A percentile compares a stretch with the other conserved stretches of the same genome.
These are phyloP conservation scores for Ophiocytium majus DNA, from an alignment of 352 stramenopile species.

Conservation along the genomic window DNA sequence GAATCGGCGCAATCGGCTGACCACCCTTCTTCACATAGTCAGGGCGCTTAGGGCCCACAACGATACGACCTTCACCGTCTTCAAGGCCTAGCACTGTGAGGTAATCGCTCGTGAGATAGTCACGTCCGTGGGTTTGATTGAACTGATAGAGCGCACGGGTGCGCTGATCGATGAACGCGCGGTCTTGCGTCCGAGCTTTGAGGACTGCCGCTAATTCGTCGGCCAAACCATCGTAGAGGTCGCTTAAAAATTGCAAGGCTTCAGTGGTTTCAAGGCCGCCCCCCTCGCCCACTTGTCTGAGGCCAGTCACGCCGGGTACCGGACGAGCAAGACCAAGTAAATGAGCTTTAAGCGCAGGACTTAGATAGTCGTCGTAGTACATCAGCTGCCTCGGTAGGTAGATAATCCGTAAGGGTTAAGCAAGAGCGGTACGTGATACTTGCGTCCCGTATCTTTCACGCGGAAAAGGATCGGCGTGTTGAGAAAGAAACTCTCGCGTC, in stretches of 20 bases:
- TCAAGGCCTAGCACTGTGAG: not conserved
- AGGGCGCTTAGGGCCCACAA: not conserved
- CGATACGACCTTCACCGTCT: not conserved
- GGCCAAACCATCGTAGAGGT: not conserved
- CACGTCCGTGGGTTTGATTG: not conserved
- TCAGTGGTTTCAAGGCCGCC: not conserved
- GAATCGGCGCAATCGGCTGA: not conserved
- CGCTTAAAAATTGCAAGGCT: not conserved
- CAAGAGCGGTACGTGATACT: not conserved
- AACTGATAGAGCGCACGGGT: not conserved
- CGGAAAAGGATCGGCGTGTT: constrained; percentile 15
- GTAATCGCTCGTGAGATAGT: not conserved
- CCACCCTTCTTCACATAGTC: constrained; percentile 9
- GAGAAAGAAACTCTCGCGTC: not conserved
- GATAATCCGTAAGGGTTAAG: constrained; percentile 1
- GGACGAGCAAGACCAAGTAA: not conserved
- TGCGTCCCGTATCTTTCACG: not conserved
- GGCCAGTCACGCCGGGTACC: not conserved
- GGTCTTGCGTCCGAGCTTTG: not conserved
- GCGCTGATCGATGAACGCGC: not conserved
- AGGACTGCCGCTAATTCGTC: not conserved
- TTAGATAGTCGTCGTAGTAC: constrained; percentile 4
- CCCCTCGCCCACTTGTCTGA: not conserved
- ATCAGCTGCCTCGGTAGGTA: not conserved
- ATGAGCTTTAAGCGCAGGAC: not conserved